Base-by-base conservation (phyloP, 2,329 filamentous ascomycete species). In the Tolypocladium nubicola region DNA sequence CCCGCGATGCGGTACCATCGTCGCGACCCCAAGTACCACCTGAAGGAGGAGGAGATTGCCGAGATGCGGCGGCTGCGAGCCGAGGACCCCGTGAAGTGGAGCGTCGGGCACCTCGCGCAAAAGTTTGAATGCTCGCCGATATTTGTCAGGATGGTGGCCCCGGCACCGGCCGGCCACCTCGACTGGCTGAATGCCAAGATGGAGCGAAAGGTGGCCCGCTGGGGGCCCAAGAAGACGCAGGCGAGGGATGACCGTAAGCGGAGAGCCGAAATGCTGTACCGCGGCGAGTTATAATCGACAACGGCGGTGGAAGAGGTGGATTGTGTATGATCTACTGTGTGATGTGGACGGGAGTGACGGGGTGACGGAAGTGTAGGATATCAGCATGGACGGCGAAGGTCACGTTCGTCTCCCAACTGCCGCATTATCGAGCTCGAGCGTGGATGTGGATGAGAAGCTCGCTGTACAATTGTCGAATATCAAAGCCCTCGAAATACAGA, bases 71-170 rank as follows among this genome's bases (percentile, higher is more conserved):
- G 71, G 54, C 73, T 86, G 67, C 76, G 83, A 54, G 67, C 65
- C 30, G 67, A 73, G 49, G 79, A 86, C 64, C 83, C 83, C 1
- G 67, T 75, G 33, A 71, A 67, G 55, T 85, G 83, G 82, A 82
- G 74, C 60, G 79, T 84, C 50, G 66, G 66, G 41, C 72, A 70
- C 53, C 76, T 87, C 38, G 79, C 83, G 6, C 67, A 70, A 56
- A 79, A 79, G 66, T 86, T 79, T 68, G 69, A 77, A 55, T 85
- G 83, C 75, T 78, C 76, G 40, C 70, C 73, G 21, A 66, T 79
- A 52, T 86, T 86, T 64, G 75, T 86, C 58, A 78, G 79, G 68
- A 81, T 84, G 71, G 82, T 79, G 65, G 78, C 77, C 66, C 73
- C 77, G 56, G 74, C 81, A 26, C 71, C 75, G 40, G 59, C 63